A percentile compares a stretch with the other conserved stretches of the same genome.
phyloP scores from a whole-genome alignment of 768 basidiomycete genomes.

The Leccinum subtestaceum region DNA sequence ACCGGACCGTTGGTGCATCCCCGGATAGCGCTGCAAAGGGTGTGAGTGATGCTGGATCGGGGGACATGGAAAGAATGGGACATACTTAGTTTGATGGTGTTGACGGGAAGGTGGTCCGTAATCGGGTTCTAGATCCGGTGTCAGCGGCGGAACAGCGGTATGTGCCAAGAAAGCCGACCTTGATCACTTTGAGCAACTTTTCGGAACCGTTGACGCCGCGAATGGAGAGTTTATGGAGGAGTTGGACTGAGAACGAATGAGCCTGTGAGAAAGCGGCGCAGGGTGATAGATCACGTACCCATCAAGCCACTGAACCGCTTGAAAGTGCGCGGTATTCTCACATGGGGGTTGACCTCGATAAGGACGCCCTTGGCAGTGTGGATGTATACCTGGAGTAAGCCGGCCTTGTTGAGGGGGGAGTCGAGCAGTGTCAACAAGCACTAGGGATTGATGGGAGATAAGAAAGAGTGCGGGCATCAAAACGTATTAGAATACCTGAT shows the following conservation, averaged over 20 bases:
- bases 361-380: conserved; percentile 95
- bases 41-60: conserved; percentile 3
- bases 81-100: conserved; percentile 94
- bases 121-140: conserved; percentile 72
- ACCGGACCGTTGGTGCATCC: conserved; percentile 76
- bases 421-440: conserved; percentile 95
- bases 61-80: conserved; percentile 16
- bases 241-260: conserved; percentile 65
- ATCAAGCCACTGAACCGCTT: conserved; percentile 98
- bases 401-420: conserved; percentile 97
- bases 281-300: conserved; percentile 54
- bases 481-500: conserved; percentile 59
- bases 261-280: background rate
- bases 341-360: conserved; percentile 97
- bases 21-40: conserved; percentile 74
- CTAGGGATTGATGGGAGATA: conserved; percentile 40
- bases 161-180: conserved; percentile 46
- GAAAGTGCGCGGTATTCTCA: conserved; percentile 96
- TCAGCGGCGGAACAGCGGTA: conserved; percentile 3
- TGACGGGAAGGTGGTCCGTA: conserved; percentile 88
- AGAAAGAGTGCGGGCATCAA: background rate
- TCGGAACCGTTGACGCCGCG: conserved; percentile 95
- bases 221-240: conserved; percentile 93
- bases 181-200: conserved; percentile 95
- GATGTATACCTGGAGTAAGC: conserved; percentile 94